A percentile compares a stretch with the other conserved stretches of the same genome.
phyloP scores from a whole-genome alignment of 495 filamentous ascomycete species.

The Trichoderma parareesei region DNA sequence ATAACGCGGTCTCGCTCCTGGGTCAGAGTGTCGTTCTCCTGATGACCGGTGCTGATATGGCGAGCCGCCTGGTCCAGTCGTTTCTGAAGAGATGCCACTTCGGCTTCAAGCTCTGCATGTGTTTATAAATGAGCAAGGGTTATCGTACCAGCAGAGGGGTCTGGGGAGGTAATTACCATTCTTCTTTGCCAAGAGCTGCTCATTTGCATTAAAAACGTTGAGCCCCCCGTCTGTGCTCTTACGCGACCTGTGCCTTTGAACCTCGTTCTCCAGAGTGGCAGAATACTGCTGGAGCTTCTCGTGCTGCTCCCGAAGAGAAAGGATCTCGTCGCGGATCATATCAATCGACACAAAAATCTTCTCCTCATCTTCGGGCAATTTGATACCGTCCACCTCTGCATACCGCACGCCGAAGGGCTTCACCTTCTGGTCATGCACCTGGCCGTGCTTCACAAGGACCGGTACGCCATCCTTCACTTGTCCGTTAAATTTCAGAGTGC shows the following conservation, averaged over 20 bases:
- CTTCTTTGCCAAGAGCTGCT: conserved; percentile 27
- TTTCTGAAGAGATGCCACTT: conserved; percentile 31
- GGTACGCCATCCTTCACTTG: conserved; percentile 36
- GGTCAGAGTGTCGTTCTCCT: conserved; percentile 36
- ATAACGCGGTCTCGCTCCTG: conserved; percentile 40
- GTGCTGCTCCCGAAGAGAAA: conserved; percentile 41
- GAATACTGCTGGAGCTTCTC: conserved; percentile 40
- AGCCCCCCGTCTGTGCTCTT: neutral
- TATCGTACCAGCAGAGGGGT: neutral
- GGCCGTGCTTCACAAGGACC: conserved; percentile 35
- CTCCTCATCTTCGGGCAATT: conserved; percentile 38
- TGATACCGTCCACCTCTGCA: conserved; percentile 29
- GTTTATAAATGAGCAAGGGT: conserved; percentile 6
- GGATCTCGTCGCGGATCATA: conserved; percentile 46
- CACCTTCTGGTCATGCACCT: conserved; percentile 26
- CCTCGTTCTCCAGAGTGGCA: conserved; percentile 38
- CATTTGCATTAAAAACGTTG: conserved; percentile 19
- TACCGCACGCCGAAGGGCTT: conserved; percentile 25
- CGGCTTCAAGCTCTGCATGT: conserved; percentile 29
- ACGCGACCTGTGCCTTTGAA: conserved; percentile 29
- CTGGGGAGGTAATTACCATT: conserved; percentile 17
- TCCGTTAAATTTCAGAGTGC: conserved; percentile 28
- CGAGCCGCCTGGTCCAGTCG: conserved; percentile 40
- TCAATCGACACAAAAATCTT: conserved; percentile 44
- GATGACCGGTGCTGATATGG: conserved; percentile 36